A percentile compares a stretch with the other conserved stretches of the same genome.
Evolutionary conservation across 2,329 filamentous ascomycete genomes (phyloP).

Genomic region (Pseudocercospora fijiensis): DNA sequence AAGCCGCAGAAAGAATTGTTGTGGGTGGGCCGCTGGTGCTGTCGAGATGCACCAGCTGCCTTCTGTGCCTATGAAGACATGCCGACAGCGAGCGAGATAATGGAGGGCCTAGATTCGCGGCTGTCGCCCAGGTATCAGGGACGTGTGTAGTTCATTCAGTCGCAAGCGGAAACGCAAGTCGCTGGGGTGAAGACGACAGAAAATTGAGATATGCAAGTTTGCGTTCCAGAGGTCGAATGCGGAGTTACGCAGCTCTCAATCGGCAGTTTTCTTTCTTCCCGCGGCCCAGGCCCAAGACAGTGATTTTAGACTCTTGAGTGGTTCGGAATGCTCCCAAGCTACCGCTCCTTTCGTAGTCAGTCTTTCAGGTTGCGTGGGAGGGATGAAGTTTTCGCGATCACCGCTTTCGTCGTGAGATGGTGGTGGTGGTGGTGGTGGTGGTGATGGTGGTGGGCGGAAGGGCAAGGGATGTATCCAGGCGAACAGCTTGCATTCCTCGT

Average conservation of each 20-base stretch:
- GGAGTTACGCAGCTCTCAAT: constrained; percentile 8
- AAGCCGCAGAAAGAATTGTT: neutral
- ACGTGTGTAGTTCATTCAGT: neutral
- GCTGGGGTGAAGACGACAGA: constrained; percentile 1
- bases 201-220: constrained; percentile 21
- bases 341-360: neutral
- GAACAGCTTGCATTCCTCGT: constrained; percentile 7
- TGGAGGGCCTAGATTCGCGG: constrained; percentile 12
- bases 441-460: neutral
- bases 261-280: constrained; percentile 17
- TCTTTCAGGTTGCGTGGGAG: neutral
- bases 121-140: constrained; percentile 16
- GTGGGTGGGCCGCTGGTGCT: constrained; percentile 10
- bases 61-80: constrained; percentile 13
- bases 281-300: constrained; percentile 21
- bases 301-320: constrained; percentile 9
- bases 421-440: neutral
- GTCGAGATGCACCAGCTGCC: constrained; percentile 16
- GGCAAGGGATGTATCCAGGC: constrained; percentile 1
- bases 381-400: neutral
- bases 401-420: neutral
- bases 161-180: constrained; percentile 16
- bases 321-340: neutral
- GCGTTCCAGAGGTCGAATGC: constrained; percentile 5
- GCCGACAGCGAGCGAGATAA: neutral